These are phyloP conservation scores for Aegilops sharonensis DNA, from an alignment of 176 grass and related monocot genomes.

Conservation along the genomic window DNA sequence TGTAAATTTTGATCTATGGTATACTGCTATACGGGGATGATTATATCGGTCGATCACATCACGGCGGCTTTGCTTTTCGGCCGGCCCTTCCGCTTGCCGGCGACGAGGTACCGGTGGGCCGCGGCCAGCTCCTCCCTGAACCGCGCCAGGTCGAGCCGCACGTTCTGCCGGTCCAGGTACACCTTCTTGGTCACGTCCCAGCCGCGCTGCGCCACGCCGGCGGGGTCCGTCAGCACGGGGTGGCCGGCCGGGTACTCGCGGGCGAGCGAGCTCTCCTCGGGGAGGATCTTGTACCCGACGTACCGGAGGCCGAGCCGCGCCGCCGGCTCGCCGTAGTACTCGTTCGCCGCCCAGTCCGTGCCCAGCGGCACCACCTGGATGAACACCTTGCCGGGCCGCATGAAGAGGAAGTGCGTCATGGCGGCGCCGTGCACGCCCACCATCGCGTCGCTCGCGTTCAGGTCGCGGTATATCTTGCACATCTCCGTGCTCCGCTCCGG, in stretches of 20 bases:
- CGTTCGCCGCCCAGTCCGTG: conserved; percentile 65
- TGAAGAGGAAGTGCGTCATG: conserved; percentile 93
- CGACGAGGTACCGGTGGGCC: conserved; percentile 52
- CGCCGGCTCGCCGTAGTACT: conserved; percentile 73
- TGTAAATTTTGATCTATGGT: conserved; percentile 1
- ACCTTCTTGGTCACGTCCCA: conserved; percentile 93
- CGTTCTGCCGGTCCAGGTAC: conserved; percentile 82
- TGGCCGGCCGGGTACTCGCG: conserved; percentile 59
- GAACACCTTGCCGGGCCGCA: conserved; percentile 78
- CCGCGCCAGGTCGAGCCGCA: conserved; percentile 52
- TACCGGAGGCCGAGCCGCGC: conserved; percentile 52
- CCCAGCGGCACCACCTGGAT: conserved; percentile 79
- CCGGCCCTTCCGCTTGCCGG: conserved; percentile 15
- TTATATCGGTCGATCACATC: neutral
- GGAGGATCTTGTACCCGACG: conserved; percentile 67
- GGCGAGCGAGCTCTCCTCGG: conserved; percentile 70
- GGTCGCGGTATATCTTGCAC: conserved; percentile 64
- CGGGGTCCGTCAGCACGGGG: conserved; percentile 75
- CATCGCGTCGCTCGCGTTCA: conserved; percentile 91
- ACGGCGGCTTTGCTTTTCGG: neutral
- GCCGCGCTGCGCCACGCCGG: conserved; percentile 53
- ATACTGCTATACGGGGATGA: neutral
- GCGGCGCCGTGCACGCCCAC: conserved; percentile 93
- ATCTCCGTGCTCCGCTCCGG: conserved; percentile 64
- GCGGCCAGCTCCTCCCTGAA: conserved; percentile 56